Conservation (phyloP, 495 filamentous ascomycete genomes). For the Trypethelium eluteriae region DNA sequence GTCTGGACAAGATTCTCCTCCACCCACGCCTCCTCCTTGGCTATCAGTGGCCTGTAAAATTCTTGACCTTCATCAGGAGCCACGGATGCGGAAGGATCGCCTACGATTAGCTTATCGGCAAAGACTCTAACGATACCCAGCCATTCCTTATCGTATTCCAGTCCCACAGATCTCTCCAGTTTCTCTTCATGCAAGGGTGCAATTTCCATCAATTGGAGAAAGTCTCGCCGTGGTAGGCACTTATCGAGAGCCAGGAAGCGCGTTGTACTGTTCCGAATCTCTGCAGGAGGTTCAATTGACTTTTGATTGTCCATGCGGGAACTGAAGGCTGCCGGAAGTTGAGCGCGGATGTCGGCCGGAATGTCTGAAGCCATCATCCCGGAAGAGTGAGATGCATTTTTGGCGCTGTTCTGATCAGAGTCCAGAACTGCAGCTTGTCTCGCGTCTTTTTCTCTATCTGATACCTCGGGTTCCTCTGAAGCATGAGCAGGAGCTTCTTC, state of each 20-base stretch:
- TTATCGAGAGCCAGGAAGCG: conserved; percentile 89
- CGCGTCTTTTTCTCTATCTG: background rate
- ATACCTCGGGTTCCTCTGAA: background rate
- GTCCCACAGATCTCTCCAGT: conserved; percentile 33
- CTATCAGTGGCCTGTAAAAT: conserved; percentile 55
- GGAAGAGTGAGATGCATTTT: background rate
- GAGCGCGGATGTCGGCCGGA: conserved; percentile 53
- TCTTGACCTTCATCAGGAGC: conserved; percentile 53
- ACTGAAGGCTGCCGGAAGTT: conserved; percentile 57
- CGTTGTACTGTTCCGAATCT: conserved; percentile 66
- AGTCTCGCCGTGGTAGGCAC: conserved; percentile 66
- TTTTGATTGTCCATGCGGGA: conserved; percentile 1
- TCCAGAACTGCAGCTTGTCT: background rate
- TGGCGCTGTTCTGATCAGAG: background rate
- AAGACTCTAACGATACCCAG: conserved; percentile 84
- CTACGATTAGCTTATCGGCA: conserved; percentile 48
- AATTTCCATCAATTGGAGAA: conserved; percentile 67
- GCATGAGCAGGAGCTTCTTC: conserved; percentile 17
- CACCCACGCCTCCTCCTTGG: conserved; percentile 64
- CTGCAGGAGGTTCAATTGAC: conserved; percentile 35
- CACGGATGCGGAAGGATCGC: conserved; percentile 42
- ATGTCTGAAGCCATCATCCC: conserved; percentile 30
- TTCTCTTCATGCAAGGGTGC: conserved; percentile 31
- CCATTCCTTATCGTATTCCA: conserved; percentile 91
- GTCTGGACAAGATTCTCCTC: conserved; percentile 52